Evolutionary conservation across 345 rosid species (phyloP), one percentile per base, ranked within the genome.

Genomic region (Cochlearia excelsa): DNA sequence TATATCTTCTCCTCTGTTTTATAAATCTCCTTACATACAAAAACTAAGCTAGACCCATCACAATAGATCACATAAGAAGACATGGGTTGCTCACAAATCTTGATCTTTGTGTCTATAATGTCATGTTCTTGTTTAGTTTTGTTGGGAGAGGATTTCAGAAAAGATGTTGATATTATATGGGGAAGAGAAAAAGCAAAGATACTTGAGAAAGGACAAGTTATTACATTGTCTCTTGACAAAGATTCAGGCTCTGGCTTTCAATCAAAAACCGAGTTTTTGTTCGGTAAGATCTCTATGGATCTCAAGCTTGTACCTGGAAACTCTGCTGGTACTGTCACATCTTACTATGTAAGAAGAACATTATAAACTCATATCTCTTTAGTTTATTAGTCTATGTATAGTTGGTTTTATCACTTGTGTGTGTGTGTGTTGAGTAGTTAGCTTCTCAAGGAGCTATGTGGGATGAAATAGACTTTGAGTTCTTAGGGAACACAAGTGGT

Each of bases 381-480:
- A 2, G 5, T 33, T 37, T 7, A 16, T 16, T 16, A 16, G 23
- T 16, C 23, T 16, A 16, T 16, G 23, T 16, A 16, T 16, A 16
- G 23, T 16, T 16, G 23, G 23, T 16, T 16, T 16, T 16, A 16
- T 16, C 23, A 16, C 23, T 16, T 16, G 23, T 16, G 23, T 46
- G 28, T 40, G 48, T 46, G 58, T 6, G 8, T 63, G 64, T 48
- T 26, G 8, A 48, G 68, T 79, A 82, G 87, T 23, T 82, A 9
- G 68, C 79, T 4, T 80, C 84, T 29, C 43, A 49, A 57, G 84
- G 87, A 59, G 57, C 81, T 5, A 44, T 73, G 11, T 79, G 86
- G 84, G 86, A 82, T 38, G 86, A 82, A 53, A 77, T 82, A 30
- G 86, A 79, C 63, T 75, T 73, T 8, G 84, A 79, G 57, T 82